Evolutionary conservation across 305 asterid species (phyloP).

Genomic region (Fraxinus platypoda): DNA sequence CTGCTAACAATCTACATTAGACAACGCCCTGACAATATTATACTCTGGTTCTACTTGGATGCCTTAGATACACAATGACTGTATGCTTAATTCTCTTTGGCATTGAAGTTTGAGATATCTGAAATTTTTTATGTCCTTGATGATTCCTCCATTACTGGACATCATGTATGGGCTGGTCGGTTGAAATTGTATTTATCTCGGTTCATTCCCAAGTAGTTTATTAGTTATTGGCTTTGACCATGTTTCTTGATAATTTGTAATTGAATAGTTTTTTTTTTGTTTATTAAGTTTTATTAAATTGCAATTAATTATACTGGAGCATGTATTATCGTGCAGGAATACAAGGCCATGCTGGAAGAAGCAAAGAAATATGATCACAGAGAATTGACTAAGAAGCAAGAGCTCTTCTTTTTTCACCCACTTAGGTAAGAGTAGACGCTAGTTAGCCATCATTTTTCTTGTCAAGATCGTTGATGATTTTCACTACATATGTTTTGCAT

Average conservation of each 20-base stretch:
- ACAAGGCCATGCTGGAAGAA: slow-evolving; percentile 81
- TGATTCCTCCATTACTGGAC: background rate
- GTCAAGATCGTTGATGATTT: slow-evolving; percentile 16
- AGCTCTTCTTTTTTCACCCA: slow-evolving; percentile 94
- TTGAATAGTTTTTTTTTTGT: background rate
- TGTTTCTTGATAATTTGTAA: background rate
- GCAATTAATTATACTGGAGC: background rate
- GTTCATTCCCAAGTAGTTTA: background rate
- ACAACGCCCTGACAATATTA: background rate
- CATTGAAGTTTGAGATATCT: background rate
- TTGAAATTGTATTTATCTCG: background rate
- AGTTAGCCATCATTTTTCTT: slow-evolving; percentile 3
- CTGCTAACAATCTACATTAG: background rate
- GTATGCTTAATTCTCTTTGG: background rate
- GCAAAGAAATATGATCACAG: slow-evolving; percentile 97
- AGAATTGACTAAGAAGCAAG: slow-evolving; percentile 93
- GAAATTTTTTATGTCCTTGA: background rate
- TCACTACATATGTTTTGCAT: slow-evolving; percentile 23
- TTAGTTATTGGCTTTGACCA: background rate
- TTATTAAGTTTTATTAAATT: background rate
- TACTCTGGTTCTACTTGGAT: background rate
- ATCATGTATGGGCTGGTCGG: background rate
- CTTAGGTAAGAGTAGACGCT: slow-evolving; percentile 59
- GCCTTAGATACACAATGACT: background rate
- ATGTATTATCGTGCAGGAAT: slow-evolving; percentile 57